Percentiles rank a stretch among this genome's conserved stretches.
phyloP scores from a whole-genome alignment of 2,329 filamentous ascomycete genomes.

The Davidsoniella neocaledoniae region DNA sequence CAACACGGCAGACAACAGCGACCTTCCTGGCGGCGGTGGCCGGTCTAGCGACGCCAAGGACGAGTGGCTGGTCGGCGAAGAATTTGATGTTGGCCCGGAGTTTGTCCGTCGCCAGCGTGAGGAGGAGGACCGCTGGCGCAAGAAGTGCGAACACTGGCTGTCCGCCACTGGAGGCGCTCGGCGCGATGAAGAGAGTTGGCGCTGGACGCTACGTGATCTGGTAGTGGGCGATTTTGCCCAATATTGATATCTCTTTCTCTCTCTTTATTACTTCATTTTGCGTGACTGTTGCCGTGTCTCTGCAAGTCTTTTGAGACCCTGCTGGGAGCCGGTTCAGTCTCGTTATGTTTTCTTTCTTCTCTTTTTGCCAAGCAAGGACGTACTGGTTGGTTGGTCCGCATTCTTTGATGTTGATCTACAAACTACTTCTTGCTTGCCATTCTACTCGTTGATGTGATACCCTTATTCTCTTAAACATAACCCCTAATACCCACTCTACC shows the following conservation, averaged over 20 bases:
- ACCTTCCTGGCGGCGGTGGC: constrained; percentile 21
- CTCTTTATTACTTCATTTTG: not conserved
- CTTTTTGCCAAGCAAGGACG: no score
- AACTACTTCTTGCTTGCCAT: not conserved
- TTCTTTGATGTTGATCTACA: no score
- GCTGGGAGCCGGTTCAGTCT: no score
- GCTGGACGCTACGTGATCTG: constrained; percentile 58
- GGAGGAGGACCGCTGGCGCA: constrained; percentile 82
- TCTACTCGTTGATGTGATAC: not conserved
- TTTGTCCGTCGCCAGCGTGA: constrained; percentile 79
- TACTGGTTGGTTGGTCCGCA: no score
- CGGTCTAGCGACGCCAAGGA: constrained; percentile 44
- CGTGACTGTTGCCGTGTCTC: no score
- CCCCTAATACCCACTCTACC: not conserved
- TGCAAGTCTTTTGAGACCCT: no score
- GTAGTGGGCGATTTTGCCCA: constrained; percentile 25
- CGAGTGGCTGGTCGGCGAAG: constrained; percentile 79
- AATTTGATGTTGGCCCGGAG: constrained; percentile 92
- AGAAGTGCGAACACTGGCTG: constrained; percentile 78
- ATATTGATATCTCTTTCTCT: not conserved
- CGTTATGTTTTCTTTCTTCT: no score
- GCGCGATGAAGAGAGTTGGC: constrained; percentile 46
- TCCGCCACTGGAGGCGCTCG: constrained; percentile 28
- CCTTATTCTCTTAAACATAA: not conserved
- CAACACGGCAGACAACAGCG: constrained; percentile 32